A percentile compares a stretch with the other conserved stretches of the same genome.
These are phyloP conservation scores for Yarrowia sp. DNA, from an alignment of 805 yeast genomes.

Conservation along the genomic window DNA sequence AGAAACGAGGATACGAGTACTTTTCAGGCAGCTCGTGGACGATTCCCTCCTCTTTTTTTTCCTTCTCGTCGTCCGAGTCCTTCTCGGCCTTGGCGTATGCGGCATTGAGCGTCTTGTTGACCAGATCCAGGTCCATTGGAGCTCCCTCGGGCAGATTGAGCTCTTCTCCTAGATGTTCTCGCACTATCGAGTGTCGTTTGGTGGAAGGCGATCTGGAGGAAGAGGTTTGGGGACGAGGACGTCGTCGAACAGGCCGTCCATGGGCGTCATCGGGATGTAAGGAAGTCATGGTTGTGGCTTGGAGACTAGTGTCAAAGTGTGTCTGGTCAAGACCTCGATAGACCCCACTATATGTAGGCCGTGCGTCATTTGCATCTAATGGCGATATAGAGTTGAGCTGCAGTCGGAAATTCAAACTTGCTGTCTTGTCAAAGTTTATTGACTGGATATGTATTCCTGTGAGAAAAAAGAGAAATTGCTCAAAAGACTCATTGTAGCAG, in stretches of 20 bases:
- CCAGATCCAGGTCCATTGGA: background rate
- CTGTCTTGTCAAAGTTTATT: background rate
- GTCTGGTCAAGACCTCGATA: background rate
- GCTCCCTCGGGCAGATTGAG: background rate
- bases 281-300: background rate
- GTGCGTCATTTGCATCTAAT: constrained; percentile 11
- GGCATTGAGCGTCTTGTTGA: constrained; percentile 9
- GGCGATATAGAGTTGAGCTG: background rate
- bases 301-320: too few relatives aligned
- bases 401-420: background rate
- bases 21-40: background rate
- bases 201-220: constrained; percentile 17
- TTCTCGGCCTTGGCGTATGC: constrained; percentile 9
- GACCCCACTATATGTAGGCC: constrained; percentile 13
- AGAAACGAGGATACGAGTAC: constrained; percentile 16
- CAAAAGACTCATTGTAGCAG: too few relatives aligned
- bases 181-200: background rate
- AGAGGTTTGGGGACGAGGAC: background rate
- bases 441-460: too few relatives aligned
- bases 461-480: too few relatives aligned
- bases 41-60: background rate
- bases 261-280: background rate
- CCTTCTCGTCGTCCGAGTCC: constrained; percentile 21
- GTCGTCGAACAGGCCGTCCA: background rate
- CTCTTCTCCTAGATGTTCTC: constrained; percentile 18